phyloP scores from a whole-genome alignment of 1,284 basidiomycete species.

The Ceratobasidium sp. region DNA sequence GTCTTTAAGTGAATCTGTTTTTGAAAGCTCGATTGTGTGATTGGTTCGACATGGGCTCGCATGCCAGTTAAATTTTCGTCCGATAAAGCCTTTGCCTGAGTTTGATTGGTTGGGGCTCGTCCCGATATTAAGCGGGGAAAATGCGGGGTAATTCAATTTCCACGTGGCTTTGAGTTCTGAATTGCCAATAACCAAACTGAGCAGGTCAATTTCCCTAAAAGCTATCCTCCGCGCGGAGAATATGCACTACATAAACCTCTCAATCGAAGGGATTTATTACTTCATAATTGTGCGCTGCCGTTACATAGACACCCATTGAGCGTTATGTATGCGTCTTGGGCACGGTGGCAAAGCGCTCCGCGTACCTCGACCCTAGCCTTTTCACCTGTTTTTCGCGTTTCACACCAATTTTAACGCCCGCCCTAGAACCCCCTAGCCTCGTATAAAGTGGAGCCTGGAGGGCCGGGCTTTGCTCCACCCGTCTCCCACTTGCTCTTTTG shows the following conservation, averaged over 20 bases:
- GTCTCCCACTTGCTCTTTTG: neutral
- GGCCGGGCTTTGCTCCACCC: neutral
- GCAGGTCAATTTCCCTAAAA: neutral
- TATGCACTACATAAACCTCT: too few relatives aligned
- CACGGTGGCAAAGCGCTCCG: neutral
- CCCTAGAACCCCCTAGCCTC: too few relatives aligned
- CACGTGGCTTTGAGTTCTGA: too few relatives aligned
- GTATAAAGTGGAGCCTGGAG: neutral
- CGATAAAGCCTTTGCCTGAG: neutral
- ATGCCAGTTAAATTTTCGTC: neutral
- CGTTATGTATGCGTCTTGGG: neutral
- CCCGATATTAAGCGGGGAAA: neutral
- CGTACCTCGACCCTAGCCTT: neutral
- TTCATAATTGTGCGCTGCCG: too few relatives aligned
- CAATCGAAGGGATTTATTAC: too few relatives aligned
- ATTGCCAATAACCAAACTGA: neutral
- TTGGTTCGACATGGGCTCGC: neutral
- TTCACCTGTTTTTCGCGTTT: constrained; percentile 6
- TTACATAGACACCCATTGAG: too few relatives aligned
- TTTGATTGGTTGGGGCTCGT: neutral
- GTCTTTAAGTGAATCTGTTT: neutral
- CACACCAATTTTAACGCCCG: too few relatives aligned
- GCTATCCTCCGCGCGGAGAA: too few relatives aligned
- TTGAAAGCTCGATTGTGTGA: neutral
- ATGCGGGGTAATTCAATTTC: too few relatives aligned